These are phyloP conservation scores for Ramaria sp. DNA, from an alignment of 768 basidiomycete species.

Conservation along the genomic window DNA sequence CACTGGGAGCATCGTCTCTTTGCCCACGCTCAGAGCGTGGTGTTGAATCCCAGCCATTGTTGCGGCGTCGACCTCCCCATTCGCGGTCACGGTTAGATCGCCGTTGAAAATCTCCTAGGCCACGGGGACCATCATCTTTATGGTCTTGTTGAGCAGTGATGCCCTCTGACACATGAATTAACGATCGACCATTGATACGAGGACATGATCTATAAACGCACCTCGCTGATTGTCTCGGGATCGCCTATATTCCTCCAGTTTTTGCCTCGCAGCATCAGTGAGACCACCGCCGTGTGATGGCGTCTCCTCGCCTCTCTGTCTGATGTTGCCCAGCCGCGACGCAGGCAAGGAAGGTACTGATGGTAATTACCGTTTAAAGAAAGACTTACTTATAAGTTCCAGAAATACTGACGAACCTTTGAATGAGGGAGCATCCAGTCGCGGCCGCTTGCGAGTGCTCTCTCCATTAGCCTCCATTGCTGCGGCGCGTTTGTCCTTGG, in stretches of 20 bases:
- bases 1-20: constrained; percentile 60
- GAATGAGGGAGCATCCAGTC: constrained; percentile 62
- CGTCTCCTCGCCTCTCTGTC: constrained; percentile 80
- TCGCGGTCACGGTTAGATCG: constrained; percentile 71
- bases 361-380: background rate
- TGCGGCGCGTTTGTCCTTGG: constrained; percentile 75
- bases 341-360: constrained; percentile 73
- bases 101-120: constrained; percentile 89
- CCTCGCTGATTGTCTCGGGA: constrained; percentile 63
- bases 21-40: constrained; percentile 47
- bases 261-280: constrained; percentile 57
- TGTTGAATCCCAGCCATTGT: constrained; percentile 45
- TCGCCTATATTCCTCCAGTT: constrained; percentile 69
- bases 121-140: constrained; percentile 50
- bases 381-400: background rate
- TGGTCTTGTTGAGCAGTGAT: constrained; percentile 49
- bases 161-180: constrained; percentile 43
- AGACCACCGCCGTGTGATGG: constrained; percentile 90
- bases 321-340: constrained; percentile 40
- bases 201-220: constrained; percentile 16
- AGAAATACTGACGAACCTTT: constrained; percentile 51
- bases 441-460: constrained; percentile 55
- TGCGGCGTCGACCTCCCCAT: constrained; percentile 35
- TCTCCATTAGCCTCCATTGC: constrained; percentile 35
- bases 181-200: background rate